Percentiles rank a stretch among this genome's conserved stretches.
Evolutionary conservation across 192 early-diverging fungal species (phyloP).

Genomic region (Mortierella alpina): DNA sequence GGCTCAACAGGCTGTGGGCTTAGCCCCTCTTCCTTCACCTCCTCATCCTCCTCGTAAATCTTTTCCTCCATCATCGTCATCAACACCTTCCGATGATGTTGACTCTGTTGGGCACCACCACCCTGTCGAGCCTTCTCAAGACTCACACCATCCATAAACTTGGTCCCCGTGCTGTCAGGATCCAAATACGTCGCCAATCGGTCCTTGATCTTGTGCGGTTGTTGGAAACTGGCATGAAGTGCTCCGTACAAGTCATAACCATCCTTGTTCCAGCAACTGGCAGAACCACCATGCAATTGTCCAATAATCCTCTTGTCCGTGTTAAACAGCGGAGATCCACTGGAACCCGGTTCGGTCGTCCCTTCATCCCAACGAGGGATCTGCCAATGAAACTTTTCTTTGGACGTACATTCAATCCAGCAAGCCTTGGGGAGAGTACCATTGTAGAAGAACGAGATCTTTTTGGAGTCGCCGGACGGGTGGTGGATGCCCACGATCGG

Average conservation of each 20-base stretch:
- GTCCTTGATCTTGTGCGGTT: slow-evolving; percentile 33
- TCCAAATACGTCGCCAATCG: slow-evolving; percentile 37
- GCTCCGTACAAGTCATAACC: slow-evolving; percentile 60
- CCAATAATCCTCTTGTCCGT: slow-evolving; percentile 57
- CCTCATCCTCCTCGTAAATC: not conserved
- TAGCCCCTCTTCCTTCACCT: not conserved
- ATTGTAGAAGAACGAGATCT: slow-evolving; percentile 56
- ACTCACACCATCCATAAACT: slow-evolving; percentile 30
- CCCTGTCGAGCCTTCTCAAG: slow-evolving; percentile 28
- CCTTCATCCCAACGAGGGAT: slow-evolving; percentile 56
- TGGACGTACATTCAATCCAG: slow-evolving; percentile 50
- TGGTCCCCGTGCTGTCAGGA: slow-evolving; percentile 27
- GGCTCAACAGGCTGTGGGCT: not conserved
- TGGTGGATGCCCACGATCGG: slow-evolving; percentile 60
- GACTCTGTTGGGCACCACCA: not conserved
- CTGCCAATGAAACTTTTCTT: slow-evolving; percentile 53
- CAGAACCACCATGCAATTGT: slow-evolving; percentile 58
- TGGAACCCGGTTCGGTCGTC: slow-evolving; percentile 59
- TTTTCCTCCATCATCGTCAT: not conserved
- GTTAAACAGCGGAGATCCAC: slow-evolving; percentile 58
- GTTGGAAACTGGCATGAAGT: slow-evolving; percentile 42
- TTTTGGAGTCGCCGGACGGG: slow-evolving; percentile 59
- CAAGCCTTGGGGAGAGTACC: slow-evolving; percentile 46
- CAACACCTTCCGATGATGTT: not conserved
- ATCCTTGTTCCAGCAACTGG: slow-evolving; percentile 55